phyloP scores from a whole-genome alignment of 2,329 filamentous ascomycete species.

The Fusarium humuli region DNA sequence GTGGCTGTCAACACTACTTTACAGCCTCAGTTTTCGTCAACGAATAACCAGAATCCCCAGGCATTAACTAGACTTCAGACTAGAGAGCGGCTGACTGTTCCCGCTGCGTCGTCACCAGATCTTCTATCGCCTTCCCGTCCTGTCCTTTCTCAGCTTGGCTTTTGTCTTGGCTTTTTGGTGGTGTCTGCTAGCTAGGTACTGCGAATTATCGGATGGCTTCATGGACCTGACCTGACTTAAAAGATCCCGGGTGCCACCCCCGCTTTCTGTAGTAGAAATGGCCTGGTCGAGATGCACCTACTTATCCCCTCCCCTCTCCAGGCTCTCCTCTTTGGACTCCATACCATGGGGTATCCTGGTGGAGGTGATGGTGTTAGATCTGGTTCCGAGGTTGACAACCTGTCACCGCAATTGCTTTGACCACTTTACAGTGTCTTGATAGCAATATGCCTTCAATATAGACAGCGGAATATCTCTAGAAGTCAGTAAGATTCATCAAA shows the following conservation, averaged over 20 bases:
- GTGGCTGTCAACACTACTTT: conserved; percentile 10
- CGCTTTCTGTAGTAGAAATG: conserved; percentile 23
- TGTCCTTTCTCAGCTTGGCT: conserved; percentile 7
- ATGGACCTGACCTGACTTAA: conserved; percentile 5
- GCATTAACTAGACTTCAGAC: neutral
- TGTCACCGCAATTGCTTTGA: neutral
- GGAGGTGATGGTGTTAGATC: conserved; percentile 21
- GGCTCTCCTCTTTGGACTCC: neutral
- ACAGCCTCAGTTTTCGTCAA: neutral
- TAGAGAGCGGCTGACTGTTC: conserved; percentile 5
- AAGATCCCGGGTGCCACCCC: conserved; percentile 32
- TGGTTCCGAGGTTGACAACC: conserved; percentile 6
- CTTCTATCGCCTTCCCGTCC: neutral
- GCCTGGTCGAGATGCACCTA: conserved; percentile 20
- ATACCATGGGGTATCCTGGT: conserved; percentile 27
- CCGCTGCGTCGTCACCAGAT: conserved; percentile 2
- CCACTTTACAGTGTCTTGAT: neutral
- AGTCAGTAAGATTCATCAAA: neutral
- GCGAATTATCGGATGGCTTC: conserved; percentile 16
- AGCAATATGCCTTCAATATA: neutral
- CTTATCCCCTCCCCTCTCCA: neutral
- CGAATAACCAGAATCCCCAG: conserved; percentile 16
- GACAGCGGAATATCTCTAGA: neutral
- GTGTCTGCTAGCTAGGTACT: neutral
- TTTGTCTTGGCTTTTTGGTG: conserved; percentile 16